Evolutionary conservation across 306 rosid genomes (phyloP).

Genomic region (Mimosa pudica): DNA sequence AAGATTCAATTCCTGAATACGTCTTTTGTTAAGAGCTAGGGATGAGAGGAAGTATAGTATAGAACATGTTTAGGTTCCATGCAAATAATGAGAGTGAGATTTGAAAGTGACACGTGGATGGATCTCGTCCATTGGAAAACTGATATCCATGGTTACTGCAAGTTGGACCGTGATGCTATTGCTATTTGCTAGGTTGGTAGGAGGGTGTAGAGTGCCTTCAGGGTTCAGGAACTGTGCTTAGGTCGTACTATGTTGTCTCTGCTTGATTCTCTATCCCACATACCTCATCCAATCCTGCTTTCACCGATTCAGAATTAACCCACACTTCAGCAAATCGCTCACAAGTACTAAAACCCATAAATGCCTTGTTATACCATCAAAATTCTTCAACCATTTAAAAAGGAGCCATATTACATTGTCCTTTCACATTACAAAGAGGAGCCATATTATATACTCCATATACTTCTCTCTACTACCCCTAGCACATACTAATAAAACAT

Average conservation of each 20-base stretch:
- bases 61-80: not conserved
- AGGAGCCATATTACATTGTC: not conserved
- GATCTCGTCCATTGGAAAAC: not conserved
- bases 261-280: not conserved
- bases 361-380: not conserved
- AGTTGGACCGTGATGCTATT: not conserved
- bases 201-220: not conserved
- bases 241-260: not conserved
- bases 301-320: not conserved
- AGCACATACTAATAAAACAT: not conserved
- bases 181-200: not conserved
- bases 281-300: not conserved
- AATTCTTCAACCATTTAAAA: not conserved
- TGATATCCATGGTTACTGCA: not conserved
- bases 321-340: not conserved
- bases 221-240: not conserved
- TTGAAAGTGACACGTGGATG: not conserved
- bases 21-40: too few species aligned
- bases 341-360: conserved; percentile 1
- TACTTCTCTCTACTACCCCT: not conserved
- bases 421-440: not conserved
- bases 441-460: too few species aligned
- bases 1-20: too few species aligned
- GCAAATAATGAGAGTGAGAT: not conserved
- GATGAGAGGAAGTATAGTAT: not conserved